Evolutionary conservation across 2,329 filamentous ascomycete species (phyloP), one percentile per base, ranked within the genome.

Genomic region (Emergomyces africanus): DNA sequence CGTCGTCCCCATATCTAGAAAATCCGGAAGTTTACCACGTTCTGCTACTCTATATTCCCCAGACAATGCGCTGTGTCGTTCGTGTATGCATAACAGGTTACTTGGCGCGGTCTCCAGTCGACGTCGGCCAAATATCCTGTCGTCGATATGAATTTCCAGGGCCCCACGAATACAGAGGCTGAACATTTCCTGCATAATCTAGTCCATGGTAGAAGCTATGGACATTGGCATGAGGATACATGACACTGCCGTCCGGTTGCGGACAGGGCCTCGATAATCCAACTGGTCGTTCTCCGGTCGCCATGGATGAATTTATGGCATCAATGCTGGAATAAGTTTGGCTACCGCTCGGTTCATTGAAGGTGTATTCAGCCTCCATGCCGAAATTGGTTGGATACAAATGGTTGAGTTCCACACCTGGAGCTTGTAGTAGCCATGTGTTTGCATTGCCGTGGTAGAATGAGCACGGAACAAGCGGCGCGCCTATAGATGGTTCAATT

Each of bases 81-180:
- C 14, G 14, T 20, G 30, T 15, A 41, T 61, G 37, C 28, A 18
- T 54, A 20, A 20, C 35, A 59, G 23, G 28, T 44, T 14, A 15
- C 20, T n/a, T 39, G 18, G 25, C 18, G 23, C 69, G n/a, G 3
- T 58, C 44, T 12, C 48, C 35, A 57, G 18, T 8, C 6, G 37
- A 46, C 25, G 20, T 30, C 10, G 35, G 20, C 18, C 20, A 18
- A 35, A 39, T n/a, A 33, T 42, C 14, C 28, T 44, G 12, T 58
- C 14, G 42, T 58, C 49, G 46, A 39, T 33, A 23, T 48, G 35
- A 54, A 23, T 42, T 39, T 2, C 20, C n/a, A 20, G 48, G 57
- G 18, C 20, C 23, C 57, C 57, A 58, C 14, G 48, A 46, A 44
- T 30, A 54, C 35, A 44, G 57, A 30, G 46, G 20, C 18, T 51